A percentile compares a stretch with the other conserved stretches of the same genome.
These are phyloP conservation scores for Pseudogymnoascus sp. DNA, from an alignment of 2,329 filamentous ascomycete genomes.

Conservation along the genomic window DNA sequence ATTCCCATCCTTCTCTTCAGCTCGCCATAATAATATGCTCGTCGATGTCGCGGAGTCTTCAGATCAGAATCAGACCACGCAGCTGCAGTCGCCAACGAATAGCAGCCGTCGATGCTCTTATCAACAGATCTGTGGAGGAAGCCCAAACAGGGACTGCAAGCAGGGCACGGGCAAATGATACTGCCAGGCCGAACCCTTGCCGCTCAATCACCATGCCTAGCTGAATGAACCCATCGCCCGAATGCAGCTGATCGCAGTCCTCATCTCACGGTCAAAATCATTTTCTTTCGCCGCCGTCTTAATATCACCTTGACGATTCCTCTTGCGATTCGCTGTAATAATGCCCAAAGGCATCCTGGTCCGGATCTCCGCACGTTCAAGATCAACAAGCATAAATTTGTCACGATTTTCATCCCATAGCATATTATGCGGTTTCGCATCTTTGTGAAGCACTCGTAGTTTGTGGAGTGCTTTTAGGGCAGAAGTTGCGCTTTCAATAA, in stretches of 20 bases:
- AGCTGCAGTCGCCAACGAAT: too few species aligned
- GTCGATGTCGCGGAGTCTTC: too few species aligned
- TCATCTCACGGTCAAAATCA: constrained; percentile 16
- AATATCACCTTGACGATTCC: constrained; percentile 15
- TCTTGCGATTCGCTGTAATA: constrained; percentile 21
- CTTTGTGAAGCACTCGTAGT: constrained; percentile 17
- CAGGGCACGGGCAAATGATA: too few species aligned
- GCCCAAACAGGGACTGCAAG: too few species aligned
- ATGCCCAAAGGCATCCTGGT: constrained; percentile 17
- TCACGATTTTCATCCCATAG: constrained; percentile 22
- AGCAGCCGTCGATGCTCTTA: too few species aligned
- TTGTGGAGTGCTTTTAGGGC: constrained; percentile 1
- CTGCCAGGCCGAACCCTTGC: too few species aligned
- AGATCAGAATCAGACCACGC: too few species aligned
- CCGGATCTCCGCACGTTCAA: constrained; percentile 21
- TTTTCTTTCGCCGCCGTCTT: constrained; percentile 14
- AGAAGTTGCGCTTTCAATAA: constrained; percentile 13
- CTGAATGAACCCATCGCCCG: neutral
- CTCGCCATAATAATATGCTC: too few species aligned
- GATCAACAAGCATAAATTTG: constrained; percentile 28
- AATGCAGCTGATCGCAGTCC: neutral
- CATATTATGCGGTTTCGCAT: constrained; percentile 28
- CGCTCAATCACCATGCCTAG: too few species aligned
- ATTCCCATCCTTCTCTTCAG: too few species aligned
- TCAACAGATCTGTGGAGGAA: too few species aligned